Conservation (phyloP, 2,329 filamentous ascomycete genomes). For the Graphilbum fragrans region DNA sequence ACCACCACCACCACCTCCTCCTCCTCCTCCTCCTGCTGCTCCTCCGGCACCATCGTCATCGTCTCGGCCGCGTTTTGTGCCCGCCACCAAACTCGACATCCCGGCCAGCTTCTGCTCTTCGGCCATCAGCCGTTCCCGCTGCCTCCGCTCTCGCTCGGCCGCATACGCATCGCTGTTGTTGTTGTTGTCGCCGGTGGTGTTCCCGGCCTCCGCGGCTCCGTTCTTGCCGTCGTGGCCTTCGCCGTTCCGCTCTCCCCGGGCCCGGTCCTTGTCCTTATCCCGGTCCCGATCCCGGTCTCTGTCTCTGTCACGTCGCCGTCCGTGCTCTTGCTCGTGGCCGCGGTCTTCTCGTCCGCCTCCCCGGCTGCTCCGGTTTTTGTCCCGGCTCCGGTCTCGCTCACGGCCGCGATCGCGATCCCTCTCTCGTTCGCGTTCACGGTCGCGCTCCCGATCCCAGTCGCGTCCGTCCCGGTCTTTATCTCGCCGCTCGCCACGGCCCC, state of each 20-base stretch:
- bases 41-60: slow-evolving; percentile 36
- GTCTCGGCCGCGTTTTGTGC: slow-evolving; percentile 39
- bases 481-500: background rate
- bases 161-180: slow-evolving; percentile 45
- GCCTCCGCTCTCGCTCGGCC: slow-evolving; percentile 53
- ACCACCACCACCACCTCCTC: slow-evolving; percentile 14
- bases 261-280: slow-evolving; percentile 2
- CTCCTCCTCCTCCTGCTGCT: slow-evolving; percentile 28
- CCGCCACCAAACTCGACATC: slow-evolving; percentile 38
- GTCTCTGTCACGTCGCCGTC: slow-evolving; percentile 1
- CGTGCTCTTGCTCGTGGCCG: slow-evolving; percentile 12
- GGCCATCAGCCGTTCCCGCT: slow-evolving; percentile 53
- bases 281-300: slow-evolving; percentile 1
- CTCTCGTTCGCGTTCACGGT: background rate
- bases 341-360: slow-evolving; percentile 6
- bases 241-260: slow-evolving; percentile 9
- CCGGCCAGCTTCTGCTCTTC: slow-evolving; percentile 45
- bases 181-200: slow-evolving; percentile 14
- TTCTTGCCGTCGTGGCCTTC: background rate
- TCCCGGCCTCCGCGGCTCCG: background rate
- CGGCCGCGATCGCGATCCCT: background rate
- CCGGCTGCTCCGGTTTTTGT: slow-evolving; percentile 2
- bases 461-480: background rate
- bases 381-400: background rate
- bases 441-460: slow-evolving; percentile 5